Evolutionary conservation across 2,329 filamentous ascomycete species (phyloP).

Genomic region (Chaetothyriales sp.): DNA sequence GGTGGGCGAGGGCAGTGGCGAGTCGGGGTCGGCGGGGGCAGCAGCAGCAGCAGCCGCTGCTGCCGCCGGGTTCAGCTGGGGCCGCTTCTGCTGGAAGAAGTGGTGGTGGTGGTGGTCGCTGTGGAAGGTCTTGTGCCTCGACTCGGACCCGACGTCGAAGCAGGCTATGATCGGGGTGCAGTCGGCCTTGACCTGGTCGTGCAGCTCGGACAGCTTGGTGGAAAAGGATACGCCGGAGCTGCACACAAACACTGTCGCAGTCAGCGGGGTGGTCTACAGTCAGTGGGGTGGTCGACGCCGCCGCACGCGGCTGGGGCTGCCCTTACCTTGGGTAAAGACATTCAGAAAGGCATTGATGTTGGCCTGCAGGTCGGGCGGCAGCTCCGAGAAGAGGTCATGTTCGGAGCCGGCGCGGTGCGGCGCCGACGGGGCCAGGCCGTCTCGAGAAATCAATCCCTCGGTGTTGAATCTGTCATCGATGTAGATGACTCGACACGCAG

Average conservation of each 20-base stretch:
- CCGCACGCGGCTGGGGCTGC: background rate
- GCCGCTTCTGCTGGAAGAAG: background rate
- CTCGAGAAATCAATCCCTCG: constrained; percentile 31
- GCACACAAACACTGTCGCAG: constrained; percentile 39
- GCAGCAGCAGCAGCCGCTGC: constrained; percentile 18
- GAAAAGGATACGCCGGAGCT: constrained; percentile 40
- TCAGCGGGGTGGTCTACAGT: background rate
- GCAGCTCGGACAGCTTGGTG: constrained; percentile 38
- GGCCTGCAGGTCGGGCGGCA: constrained; percentile 31
- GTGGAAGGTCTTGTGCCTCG: constrained; percentile 22
- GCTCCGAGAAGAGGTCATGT: constrained; percentile 23
- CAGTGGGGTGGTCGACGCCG: background rate
- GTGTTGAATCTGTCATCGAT: constrained; percentile 33
- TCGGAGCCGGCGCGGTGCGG: constrained; percentile 16
- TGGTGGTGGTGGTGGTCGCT: constrained; percentile 7
- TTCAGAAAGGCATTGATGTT: constrained; percentile 38
- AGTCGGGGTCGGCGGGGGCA: constrained; percentile 18
- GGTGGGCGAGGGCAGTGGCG: constrained; percentile 20
- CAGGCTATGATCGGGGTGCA: constrained; percentile 43
- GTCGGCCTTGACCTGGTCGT: constrained; percentile 26
- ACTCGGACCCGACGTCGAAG: constrained; percentile 38
- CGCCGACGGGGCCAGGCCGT: constrained; percentile 13
- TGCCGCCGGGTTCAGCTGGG: background rate
- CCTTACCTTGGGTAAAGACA: constrained; percentile 40
- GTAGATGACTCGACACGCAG: constrained; percentile 33